Conservation (phyloP, 495 filamentous ascomycete species). For the Lophiostoma macrostomum region DNA sequence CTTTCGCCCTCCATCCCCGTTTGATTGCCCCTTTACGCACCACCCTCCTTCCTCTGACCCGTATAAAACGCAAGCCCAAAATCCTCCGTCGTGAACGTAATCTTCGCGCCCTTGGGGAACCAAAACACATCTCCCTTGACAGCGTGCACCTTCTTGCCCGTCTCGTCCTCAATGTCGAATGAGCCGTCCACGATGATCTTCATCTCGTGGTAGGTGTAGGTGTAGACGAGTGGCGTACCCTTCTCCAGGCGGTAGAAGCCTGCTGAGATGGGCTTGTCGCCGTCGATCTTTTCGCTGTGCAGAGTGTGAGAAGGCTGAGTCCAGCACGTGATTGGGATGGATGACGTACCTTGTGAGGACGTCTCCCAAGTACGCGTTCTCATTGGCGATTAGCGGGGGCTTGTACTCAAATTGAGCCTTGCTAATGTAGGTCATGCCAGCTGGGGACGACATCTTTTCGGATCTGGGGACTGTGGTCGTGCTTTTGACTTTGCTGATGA, state of each 20-base stretch:
- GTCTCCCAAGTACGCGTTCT: constrained; percentile 72
- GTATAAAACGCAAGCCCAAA: constrained; percentile 69
- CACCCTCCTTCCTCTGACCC: constrained; percentile 39
- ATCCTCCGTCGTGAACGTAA: constrained; percentile 69
- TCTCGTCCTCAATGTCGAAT: constrained; percentile 70
- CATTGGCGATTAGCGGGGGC: constrained; percentile 68
- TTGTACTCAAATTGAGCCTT: constrained; percentile 64
- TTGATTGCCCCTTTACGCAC: too few relatives aligned
- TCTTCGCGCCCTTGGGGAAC: constrained; percentile 72
- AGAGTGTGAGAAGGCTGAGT: constrained; percentile 9
- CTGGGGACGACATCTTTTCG: constrained; percentile 30
- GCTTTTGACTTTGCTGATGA: constrained; percentile 42
- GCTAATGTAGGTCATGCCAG: constrained; percentile 53
- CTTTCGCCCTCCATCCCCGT: too few relatives aligned
- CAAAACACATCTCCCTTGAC: constrained; percentile 72
- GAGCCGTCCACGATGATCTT: constrained; percentile 78
- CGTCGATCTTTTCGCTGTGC: constrained; percentile 53
- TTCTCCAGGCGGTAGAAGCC: constrained; percentile 75
- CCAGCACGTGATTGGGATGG: not conserved
- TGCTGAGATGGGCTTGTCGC: constrained; percentile 61
- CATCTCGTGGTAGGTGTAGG: constrained; percentile 75
- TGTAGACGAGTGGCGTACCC: constrained; percentile 69
- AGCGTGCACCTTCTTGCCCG: constrained; percentile 65
- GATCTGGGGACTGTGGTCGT: constrained; percentile 8
- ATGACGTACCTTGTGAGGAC: constrained; percentile 53